phyloP scores from a whole-genome alignment of 1,284 basidiomycete species.

The Austroboletus novae-zelandiae region DNA sequence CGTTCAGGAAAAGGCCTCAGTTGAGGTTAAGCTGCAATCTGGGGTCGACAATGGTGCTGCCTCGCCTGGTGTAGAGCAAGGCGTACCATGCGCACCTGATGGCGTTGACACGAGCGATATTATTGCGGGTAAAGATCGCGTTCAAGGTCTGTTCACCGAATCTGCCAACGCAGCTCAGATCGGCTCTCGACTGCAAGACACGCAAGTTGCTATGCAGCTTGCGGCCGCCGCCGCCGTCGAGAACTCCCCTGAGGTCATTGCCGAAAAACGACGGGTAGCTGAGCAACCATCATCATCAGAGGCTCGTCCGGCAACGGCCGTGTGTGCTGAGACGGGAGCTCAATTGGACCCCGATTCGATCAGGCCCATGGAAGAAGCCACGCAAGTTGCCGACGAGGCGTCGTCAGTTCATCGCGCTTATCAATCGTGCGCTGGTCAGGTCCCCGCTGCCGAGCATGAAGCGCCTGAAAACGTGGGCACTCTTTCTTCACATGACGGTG shows the following conservation, averaged over 20 bases:
- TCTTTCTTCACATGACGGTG: neutral
- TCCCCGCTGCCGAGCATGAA: slow-evolving; percentile 1
- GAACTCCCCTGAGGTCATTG: neutral
- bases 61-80: slow-evolving; percentile 8
- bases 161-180: slow-evolving; percentile 3
- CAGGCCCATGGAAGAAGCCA: slow-evolving; percentile 3
- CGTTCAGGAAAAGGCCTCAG: slow-evolving; percentile 6
- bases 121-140: neutral
- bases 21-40: slow-evolving; percentile 19
- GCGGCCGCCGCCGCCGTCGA: slow-evolving; percentile 1
- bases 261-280: slow-evolving; percentile 4
- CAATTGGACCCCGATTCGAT: slow-evolving; percentile 11
- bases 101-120: neutral
- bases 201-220: slow-evolving; percentile 6
- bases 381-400: slow-evolving; percentile 6
- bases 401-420: neutral
- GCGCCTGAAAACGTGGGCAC: slow-evolving; percentile 1
- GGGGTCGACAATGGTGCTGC: neutral
- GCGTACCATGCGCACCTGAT: neutral
- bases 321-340: slow-evolving; percentile 14
- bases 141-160: neutral
- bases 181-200: neutral
- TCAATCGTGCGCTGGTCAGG: neutral
- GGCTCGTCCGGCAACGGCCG: neutral
- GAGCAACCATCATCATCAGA: slow-evolving; percentile 5